Evolutionary conservation across 1,284 basidiomycete species (phyloP), one percentile per base, ranked within the genome.

Genomic region (Afroboletus lepidellus): DNA sequence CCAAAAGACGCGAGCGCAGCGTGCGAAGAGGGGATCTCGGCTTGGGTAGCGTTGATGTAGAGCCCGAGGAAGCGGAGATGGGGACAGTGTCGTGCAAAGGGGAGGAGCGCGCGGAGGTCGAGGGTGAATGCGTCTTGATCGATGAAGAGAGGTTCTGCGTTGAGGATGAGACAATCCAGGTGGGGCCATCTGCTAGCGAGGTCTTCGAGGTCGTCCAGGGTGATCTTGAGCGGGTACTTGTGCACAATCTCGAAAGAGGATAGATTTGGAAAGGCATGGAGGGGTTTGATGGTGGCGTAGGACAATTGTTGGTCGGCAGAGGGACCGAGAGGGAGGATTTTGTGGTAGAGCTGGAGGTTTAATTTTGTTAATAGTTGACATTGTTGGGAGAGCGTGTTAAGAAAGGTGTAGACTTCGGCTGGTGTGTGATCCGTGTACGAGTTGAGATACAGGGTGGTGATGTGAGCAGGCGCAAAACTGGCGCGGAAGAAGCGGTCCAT

Each of bases 1-100:
- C 60, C 50, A 62, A 83, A 81, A 0, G 70, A 67, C 25, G 59
- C 54, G 25, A 64, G 51, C n/a, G 73, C 30, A 49, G 53, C 13
- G 55, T 57, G 62, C 74, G 80, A 8, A 62, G 69, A 32, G 54
- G 57, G 54, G 7, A 55, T 55, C 0, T 50, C 49, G 5, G 32
- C 39, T 2, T 37, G 47, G 13, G 51, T 55, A n/a, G 62, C 57
- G 54, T 78, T 61, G 50, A 84, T 46, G 64, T 78, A 84, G 7
- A 85, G 66, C 1, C 79, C 78, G n/a, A 86, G 74, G 37, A 71
- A 61, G 13, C 55, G 68, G 7, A 86, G 64, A 8, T 74, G 74
- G 0, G 77, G 78, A 53, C 83, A 85, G 58, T 81, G 74, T 15
- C 60, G 62, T 0, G 81, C 80, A 60, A 86, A 79, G 1, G 77